These are phyloP conservation scores for Jimgerdemannia lactiflua DNA, from an alignment of 192 early-diverging fungal genomes.

Conservation along the genomic window DNA sequence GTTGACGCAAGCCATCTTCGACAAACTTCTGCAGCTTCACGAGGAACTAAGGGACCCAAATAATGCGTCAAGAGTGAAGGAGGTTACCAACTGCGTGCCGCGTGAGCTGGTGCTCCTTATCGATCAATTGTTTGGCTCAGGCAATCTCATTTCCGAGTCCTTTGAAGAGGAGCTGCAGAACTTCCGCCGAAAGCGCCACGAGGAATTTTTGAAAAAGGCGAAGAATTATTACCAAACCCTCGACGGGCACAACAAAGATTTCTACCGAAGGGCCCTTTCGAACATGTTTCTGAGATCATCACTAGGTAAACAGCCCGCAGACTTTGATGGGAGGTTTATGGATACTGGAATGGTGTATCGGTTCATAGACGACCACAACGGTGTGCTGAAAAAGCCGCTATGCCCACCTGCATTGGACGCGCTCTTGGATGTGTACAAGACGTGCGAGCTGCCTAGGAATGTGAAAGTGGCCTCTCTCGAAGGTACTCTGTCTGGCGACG, in stretches of 20 bases:
- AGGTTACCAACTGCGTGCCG: conserved; percentile 27
- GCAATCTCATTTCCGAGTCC: no score
- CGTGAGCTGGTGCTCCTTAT: conserved; percentile 15
- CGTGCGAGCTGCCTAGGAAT: no score
- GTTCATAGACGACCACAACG: conserved; percentile 3
- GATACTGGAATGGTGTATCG: conserved; percentile 29
- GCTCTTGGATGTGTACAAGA: conserved; percentile 27
- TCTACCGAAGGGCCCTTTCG: conserved; percentile 14
- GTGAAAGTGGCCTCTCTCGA: no score
- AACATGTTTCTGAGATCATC: conserved; percentile 12
- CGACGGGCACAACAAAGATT: not conserved
- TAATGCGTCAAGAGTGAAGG: conserved; percentile 14
- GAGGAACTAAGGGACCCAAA: not conserved
- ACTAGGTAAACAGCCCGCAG: not conserved
- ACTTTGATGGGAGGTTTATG: conserved; percentile 31
- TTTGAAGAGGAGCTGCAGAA: no score
- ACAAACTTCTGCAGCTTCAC: conserved; percentile 1
- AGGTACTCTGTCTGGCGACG: no score
- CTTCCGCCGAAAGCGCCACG: no score
- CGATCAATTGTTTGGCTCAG: no score
- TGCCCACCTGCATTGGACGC: conserved; percentile 25
- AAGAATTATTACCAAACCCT: no score
- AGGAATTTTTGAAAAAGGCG: no score
- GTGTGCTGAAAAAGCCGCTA: conserved; percentile 16
- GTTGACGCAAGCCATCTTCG: conserved; percentile 4